These are phyloP conservation scores for Fusarium sublunatum DNA, from an alignment of 2,329 filamentous ascomycete species.

Conservation along the genomic window DNA sequence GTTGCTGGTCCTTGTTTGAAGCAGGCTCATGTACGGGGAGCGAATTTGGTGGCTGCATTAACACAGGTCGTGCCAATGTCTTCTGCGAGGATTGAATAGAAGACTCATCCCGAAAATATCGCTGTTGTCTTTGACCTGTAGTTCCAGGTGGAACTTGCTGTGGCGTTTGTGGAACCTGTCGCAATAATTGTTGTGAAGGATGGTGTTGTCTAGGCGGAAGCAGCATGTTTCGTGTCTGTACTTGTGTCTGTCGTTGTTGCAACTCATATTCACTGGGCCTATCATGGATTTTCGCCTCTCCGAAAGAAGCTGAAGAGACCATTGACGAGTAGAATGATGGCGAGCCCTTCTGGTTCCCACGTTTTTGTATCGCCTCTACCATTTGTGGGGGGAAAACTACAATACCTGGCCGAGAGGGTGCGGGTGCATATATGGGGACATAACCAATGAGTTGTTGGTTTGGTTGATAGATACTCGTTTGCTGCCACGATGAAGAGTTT, in stretches of 20 bases:
- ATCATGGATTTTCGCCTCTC: not conserved
- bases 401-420: not conserved
- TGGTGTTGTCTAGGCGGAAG: constrained; percentile 2
- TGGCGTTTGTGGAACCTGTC: not conserved
- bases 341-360: not conserved
- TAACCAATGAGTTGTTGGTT: not conserved
- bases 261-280: not conserved
- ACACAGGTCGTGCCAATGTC: not conserved
- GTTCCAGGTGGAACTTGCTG: not conserved
- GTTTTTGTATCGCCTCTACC: not conserved
- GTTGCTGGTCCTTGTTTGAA: not conserved
- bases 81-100: not conserved
- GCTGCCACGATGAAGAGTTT: not conserved
- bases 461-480: not conserved
- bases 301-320: not conserved
- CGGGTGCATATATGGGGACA: not conserved
- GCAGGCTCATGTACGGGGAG: not conserved
- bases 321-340: not conserved
- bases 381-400: not conserved
- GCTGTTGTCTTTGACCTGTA: not conserved
- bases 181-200: not conserved
- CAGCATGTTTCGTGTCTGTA: not conserved
- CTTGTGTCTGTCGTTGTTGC: constrained; percentile 1
- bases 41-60: not conserved
- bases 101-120: not conserved